Percentiles rank a stretch among this genome's conserved stretches.
Conservation (phyloP, 768 basidiomycete genomes). For the Hericium rajendrae region DNA sequence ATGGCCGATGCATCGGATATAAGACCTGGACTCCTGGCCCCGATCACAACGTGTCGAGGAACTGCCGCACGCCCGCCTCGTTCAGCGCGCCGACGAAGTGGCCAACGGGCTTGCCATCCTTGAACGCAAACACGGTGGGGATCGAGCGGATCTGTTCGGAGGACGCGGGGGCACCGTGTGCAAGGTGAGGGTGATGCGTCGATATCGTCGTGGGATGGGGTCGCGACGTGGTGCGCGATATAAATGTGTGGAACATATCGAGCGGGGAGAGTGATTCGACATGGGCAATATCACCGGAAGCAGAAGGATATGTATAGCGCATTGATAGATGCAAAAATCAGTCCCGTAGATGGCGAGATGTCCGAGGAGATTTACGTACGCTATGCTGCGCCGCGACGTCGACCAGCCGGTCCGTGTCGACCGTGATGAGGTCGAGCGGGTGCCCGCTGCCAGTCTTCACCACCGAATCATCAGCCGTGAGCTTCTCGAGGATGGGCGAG, state of each 20-base stretch:
- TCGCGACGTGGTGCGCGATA: not conserved
- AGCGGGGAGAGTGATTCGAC: no score
- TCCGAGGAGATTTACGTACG: slow-evolving; percentile 24
- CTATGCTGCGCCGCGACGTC: slow-evolving; percentile 42
- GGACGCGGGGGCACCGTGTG: not conserved
- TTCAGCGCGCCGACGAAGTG: slow-evolving; percentile 44
- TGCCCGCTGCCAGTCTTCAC: slow-evolving; percentile 41
- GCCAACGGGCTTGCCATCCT: slow-evolving; percentile 44
- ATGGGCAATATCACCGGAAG: no score
- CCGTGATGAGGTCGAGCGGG: slow-evolving; percentile 61
- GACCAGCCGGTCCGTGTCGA: slow-evolving; percentile 51
- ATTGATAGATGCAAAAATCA: not conserved
- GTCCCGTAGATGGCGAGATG: not conserved
- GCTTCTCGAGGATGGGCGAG: slow-evolving; percentile 56
- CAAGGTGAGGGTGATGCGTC: not conserved
- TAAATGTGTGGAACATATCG: no score
- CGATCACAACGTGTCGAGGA: slow-evolving; percentile 14
- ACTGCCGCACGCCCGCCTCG: slow-evolving; percentile 19
- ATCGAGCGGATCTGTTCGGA: slow-evolving; percentile 50
- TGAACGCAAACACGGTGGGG: slow-evolving; percentile 77
- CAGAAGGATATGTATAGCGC: not conserved
- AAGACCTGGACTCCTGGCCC: no score
- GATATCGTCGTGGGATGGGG: not conserved
- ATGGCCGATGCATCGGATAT: no score
- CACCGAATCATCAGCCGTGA: slow-evolving; percentile 34